phyloP scores from a whole-genome alignment of 2,329 filamentous ascomycete species.

The Diaporthe sp. region DNA sequence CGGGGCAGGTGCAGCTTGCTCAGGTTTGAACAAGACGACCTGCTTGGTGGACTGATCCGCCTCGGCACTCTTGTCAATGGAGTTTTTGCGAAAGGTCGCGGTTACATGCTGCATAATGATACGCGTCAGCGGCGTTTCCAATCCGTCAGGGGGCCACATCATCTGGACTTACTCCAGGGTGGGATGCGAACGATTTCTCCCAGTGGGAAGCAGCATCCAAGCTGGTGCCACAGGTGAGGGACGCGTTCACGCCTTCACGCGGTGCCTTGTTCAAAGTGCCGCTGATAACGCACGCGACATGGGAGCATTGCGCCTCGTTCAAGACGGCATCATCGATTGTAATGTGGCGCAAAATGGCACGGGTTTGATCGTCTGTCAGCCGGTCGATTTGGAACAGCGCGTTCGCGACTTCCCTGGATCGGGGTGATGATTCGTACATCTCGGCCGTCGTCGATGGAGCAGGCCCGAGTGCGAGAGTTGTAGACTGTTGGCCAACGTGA shows the following conservation, averaged over 20 bases:
- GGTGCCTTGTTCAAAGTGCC: constrained; percentile 11
- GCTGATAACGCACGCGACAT: neutral
- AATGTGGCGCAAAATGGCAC: neutral
- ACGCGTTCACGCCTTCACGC: neutral
- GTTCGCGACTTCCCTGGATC: neutral
- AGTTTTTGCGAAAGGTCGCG: neutral
- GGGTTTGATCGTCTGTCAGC: neutral
- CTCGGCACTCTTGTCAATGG: neutral
- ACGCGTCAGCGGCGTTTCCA: neutral
- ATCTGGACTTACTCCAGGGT: constrained; percentile 3
- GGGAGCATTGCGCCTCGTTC: constrained; percentile 21
- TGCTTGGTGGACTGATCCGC: neutral
- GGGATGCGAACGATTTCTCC: constrained; percentile 1
- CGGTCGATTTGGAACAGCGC: constrained; percentile 10
- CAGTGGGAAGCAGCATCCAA: neutral
- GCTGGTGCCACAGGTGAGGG: neutral
- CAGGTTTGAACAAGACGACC: neutral
- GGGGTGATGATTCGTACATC: neutral
- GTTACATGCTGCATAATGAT: neutral
- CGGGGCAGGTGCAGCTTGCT: neutral
- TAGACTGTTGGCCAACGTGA: neutral
- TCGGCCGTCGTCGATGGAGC: neutral
- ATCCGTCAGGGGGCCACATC: fast-evolving
- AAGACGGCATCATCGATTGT: neutral
- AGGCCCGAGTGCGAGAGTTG: too few species aligned